These are phyloP conservation scores for Puccinia coronata DNA, from an alignment of 1,284 basidiomycete species.

Conservation along the genomic window DNA sequence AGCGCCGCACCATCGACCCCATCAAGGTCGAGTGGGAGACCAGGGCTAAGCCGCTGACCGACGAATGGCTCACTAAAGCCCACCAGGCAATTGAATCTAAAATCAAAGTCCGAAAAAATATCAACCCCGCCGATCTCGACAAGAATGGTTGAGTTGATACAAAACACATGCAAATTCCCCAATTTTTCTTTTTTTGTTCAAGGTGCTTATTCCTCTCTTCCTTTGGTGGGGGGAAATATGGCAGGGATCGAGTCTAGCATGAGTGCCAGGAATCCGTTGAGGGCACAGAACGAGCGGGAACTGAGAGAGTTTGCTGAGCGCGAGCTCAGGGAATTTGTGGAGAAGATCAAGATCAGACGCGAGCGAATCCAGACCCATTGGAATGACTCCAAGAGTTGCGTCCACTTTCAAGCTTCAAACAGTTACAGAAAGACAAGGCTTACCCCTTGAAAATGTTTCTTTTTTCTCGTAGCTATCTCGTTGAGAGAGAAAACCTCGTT, in stretches of 20 bases:
- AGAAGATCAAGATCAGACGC: conserved; percentile 51
- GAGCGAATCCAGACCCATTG: conserved; percentile 53
- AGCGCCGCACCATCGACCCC: conserved; percentile 32
- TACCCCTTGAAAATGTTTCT: not conserved
- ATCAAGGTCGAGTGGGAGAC: conserved; percentile 42
- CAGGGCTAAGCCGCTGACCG: conserved; percentile 41
- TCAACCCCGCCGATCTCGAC: not conserved
- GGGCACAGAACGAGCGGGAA: conserved; percentile 36
- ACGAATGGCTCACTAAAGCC: conserved; percentile 45
- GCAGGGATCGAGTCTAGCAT: not conserved
- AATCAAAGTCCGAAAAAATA: conserved; percentile 25
- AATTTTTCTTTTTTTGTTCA: too few species aligned
- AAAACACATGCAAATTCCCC: not conserved
- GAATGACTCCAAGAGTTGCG: conserved; percentile 55
- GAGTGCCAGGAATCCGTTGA: not conserved
- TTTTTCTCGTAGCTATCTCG: conserved; percentile 28
- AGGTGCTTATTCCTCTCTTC: too few species aligned
- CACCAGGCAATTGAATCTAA: conserved; percentile 38
- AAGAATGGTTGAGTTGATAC: conserved; percentile 11
- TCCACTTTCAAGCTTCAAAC: not conserved
- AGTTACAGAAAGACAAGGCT: conserved; percentile 36
- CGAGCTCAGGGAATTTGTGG: conserved; percentile 53
- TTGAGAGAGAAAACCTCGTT: conserved; percentile 54
- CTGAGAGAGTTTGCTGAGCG: conserved; percentile 54
- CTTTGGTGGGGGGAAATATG: too few species aligned